Evolutionary conservation across 1,139 yeast genomes (phyloP).

Genomic region (Hemisphaericaspora xylanilytica): DNA sequence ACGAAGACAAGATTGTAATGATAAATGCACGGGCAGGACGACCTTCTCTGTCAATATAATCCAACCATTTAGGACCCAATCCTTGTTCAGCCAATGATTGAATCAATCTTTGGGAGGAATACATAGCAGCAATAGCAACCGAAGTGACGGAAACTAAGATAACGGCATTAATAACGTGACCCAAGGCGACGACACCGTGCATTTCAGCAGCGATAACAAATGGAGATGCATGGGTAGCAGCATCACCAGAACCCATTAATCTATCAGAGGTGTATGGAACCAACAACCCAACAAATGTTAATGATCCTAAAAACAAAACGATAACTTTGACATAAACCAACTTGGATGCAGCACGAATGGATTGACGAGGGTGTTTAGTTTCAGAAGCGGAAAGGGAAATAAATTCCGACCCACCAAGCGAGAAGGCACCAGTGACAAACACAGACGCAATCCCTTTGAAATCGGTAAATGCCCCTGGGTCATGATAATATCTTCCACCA

Average conservation of each 20-base stretch:
- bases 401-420: slow-evolving; percentile 28
- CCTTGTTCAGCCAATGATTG: slow-evolving; percentile 35
- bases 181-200: slow-evolving; percentile 29
- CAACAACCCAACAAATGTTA: slow-evolving; percentile 30
- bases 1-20: slow-evolving; percentile 18
- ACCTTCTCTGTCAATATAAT: slow-evolving; percentile 33
- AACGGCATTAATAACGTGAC: slow-evolving; percentile 33
- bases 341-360: slow-evolving; percentile 34
- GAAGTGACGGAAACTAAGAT: slow-evolving; percentile 34
- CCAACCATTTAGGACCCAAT: slow-evolving; percentile 31
- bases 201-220: slow-evolving; percentile 39
- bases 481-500: slow-evolving; percentile 35
- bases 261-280: slow-evolving; percentile 26
- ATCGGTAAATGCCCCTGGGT: slow-evolving; percentile 26
- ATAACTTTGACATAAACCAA: slow-evolving; percentile 36
- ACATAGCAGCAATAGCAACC: slow-evolving; percentile 37
- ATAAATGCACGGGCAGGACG: slow-evolving; percentile 32
- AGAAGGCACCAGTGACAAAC: slow-evolving; percentile 27
- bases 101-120: slow-evolving; percentile 33
- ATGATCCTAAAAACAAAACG: slow-evolving; percentile 30
- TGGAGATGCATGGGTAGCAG: slow-evolving; percentile 35
- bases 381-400: slow-evolving; percentile 37
- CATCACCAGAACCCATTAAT: slow-evolving; percentile 20
- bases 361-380: slow-evolving; percentile 28
- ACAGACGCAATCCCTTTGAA: slow-evolving; percentile 26